Conservation (phyloP, 768 basidiomycete species). For the Leccinum subtestaceum region DNA sequence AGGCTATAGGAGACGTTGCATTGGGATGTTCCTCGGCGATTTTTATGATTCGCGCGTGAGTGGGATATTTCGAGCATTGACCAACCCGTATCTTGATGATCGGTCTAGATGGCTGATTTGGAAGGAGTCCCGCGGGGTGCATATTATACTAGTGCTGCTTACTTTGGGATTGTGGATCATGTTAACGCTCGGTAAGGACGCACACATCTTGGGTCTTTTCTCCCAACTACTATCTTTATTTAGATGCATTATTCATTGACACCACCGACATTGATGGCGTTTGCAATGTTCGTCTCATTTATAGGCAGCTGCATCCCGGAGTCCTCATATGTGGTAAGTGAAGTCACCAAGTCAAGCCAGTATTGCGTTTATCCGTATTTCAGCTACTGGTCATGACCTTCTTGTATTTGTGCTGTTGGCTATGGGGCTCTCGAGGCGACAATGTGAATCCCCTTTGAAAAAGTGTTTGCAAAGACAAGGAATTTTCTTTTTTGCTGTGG, state of each 20-base stretch:
- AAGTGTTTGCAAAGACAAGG: constrained; percentile 19
- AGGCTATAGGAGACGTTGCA: constrained; percentile 7
- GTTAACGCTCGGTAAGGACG: constrained; percentile 10
- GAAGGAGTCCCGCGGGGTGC: constrained; percentile 16
- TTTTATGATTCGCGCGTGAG: constrained; percentile 27
- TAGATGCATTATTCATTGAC: constrained; percentile 3
- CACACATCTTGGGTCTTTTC: background rate
- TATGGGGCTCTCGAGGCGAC: constrained; percentile 13
- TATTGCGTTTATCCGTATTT: background rate
- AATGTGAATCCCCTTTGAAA: constrained; percentile 11
- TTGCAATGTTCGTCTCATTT: background rate
- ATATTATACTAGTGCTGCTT: constrained; percentile 9
- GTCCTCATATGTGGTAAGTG: constrained; percentile 20
- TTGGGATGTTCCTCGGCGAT: constrained; percentile 22
- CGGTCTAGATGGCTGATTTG: constrained; percentile 27
- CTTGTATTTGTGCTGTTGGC: constrained; percentile 17
- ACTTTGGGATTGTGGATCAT: constrained; percentile 20
- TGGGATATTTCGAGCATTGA: background rate
- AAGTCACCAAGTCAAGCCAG: background rate
- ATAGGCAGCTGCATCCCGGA: background rate
- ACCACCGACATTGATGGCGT: background rate
- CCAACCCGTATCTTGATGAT: background rate
- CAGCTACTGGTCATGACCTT: constrained; percentile 22
- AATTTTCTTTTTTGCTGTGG: constrained; percentile 13
- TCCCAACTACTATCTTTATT: background rate